Evolutionary conservation across 2,329 filamentous ascomycete species (phyloP).

Genomic region (Zalaria sp.): DNA sequence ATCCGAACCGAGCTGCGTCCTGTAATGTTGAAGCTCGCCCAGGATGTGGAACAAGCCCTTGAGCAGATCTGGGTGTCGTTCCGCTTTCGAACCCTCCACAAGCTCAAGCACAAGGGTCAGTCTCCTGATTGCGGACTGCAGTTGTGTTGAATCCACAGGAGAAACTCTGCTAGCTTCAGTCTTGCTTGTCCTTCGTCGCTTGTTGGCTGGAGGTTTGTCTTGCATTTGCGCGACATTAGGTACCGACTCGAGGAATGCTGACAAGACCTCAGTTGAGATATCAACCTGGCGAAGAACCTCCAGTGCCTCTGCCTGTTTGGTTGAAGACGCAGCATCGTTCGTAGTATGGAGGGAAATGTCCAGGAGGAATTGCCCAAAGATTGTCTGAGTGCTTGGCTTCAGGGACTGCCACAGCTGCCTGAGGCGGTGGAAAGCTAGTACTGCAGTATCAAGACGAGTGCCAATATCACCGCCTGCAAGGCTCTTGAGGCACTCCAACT

Average conservation of each 20-base stretch:
- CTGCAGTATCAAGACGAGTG: conserved; percentile 37
- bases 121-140: conserved; percentile 55
- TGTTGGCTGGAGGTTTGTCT: conserved; percentile 57
- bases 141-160: conserved; percentile 48
- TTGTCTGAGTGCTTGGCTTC: conserved; percentile 47
- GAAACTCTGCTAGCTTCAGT: conserved; percentile 50
- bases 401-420: conserved; percentile 58
- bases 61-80: conserved; percentile 61
- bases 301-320: conserved; percentile 43
- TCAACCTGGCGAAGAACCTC: conserved; percentile 60
- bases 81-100: conserved; percentile 66
- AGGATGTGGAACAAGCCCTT: conserved; percentile 70
- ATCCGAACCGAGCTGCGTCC: conserved; percentile 67
- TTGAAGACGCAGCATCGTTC: conserved; percentile 16
- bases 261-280: conserved; percentile 59
- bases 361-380: conserved; percentile 49
- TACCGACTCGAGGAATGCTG: conserved; percentile 58
- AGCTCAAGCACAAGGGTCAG: conserved; percentile 81
- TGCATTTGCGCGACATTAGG: conserved; percentile 61
- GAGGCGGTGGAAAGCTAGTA: conserved; percentile 54
- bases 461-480: conserved; percentile 31
- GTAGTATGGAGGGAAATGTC: conserved; percentile 39
- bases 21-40: conserved; percentile 76
- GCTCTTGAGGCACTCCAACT: conserved; percentile 38
- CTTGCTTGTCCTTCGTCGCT: conserved; percentile 66